These are phyloP conservation scores for Serendipita sp. DNA, from an alignment of 1,284 basidiomycete genomes.

Conservation along the genomic window DNA sequence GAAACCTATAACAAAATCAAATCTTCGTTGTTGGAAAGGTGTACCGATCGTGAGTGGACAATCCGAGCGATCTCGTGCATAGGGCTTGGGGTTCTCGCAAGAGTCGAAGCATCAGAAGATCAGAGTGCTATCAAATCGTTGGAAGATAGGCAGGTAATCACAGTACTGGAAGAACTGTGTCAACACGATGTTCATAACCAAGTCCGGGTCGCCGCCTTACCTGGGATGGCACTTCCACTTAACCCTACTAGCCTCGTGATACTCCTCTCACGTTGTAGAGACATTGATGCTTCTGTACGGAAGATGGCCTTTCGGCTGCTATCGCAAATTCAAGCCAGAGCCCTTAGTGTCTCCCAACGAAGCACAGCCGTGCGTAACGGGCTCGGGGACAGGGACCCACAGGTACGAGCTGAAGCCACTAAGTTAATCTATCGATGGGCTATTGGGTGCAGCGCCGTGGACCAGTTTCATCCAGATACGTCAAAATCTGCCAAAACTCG, in stretches of 20 bases:
- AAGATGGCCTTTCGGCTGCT: slow-evolving; percentile 62
- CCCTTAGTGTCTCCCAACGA: slow-evolving; percentile 58
- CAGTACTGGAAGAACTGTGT: slow-evolving; percentile 64
- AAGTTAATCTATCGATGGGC: slow-evolving; percentile 66
- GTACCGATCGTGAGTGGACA: neutral
- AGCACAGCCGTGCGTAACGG: slow-evolving; percentile 71
- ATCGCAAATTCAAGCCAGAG: slow-evolving; percentile 18
- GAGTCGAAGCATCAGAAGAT: slow-evolving; percentile 29
- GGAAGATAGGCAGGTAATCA: slow-evolving; percentile 45
- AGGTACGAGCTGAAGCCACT: slow-evolving; percentile 65
- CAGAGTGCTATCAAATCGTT: slow-evolving; percentile 60
- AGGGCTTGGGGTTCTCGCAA: neutral
- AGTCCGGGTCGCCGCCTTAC: slow-evolving; percentile 61
- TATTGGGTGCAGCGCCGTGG: neutral
- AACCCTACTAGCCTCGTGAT: slow-evolving; percentile 44
- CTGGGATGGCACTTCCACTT: slow-evolving; percentile 61
- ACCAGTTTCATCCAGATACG: neutral
- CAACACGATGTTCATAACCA: slow-evolving; percentile 67
- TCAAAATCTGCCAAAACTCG: slow-evolving; percentile 33
- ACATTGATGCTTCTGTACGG: slow-evolving; percentile 72
- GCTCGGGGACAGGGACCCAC: slow-evolving; percentile 74
- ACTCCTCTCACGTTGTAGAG: slow-evolving; percentile 74
- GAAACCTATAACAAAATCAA: slow-evolving; percentile 19
- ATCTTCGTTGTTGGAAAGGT: neutral
- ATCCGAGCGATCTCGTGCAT: neutral